Base-by-base conservation (phyloP, 805 yeast genomes). In the Kurtzmaniella cleridarum region DNA sequence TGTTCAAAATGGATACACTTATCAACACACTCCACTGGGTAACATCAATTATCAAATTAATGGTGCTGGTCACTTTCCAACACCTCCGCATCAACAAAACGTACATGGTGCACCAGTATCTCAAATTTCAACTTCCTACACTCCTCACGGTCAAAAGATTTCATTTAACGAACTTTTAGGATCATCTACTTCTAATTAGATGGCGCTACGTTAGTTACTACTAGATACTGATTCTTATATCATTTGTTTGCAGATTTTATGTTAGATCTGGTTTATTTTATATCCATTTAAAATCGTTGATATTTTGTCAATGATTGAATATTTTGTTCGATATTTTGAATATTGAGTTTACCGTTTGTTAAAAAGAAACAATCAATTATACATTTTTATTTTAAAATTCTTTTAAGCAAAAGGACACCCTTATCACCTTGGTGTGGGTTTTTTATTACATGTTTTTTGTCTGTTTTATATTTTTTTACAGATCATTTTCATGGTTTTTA, bases 81-180 rank as follows among this genome's bases (percentile, higher is more conserved):
- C 47, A 32, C 45, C 48, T 29, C 48, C 51, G 11, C 34, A 42
- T 30, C 36, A 18, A 18, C 32, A 18, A n/a, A 45, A 48, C 20
- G 18, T 30, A 13, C 24, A 18, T 32, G 30, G 27, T 35, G 47
- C 51, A 26, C 42, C 40, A 20, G 47, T 35, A 34, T 47, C 39
- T 30, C 38, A 49, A 14, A 33, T 30, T 33, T 43, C 47, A 30
- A 32, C 28, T 17, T 40, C 35, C 14, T 33, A 28, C 28, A 42
- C 17, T 10, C 33, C 37, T n/a, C 51, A 48, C 18, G 71, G 68
- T 12, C 71, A 65, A 38, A 61, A 58, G 50, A 67, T 68, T 39
- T 54, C 65, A 17, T 68, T 68, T 36, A 62, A 62, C 46, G 71
- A 68, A 23, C 59, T 68, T 46, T 51, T 66, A 40, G 59, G 66